Percentiles rank a stretch among this genome's conserved stretches.
Conservation (phyloP, 495 filamentous ascomycete genomes). For the Trichoderma asperelloides region DNA sequence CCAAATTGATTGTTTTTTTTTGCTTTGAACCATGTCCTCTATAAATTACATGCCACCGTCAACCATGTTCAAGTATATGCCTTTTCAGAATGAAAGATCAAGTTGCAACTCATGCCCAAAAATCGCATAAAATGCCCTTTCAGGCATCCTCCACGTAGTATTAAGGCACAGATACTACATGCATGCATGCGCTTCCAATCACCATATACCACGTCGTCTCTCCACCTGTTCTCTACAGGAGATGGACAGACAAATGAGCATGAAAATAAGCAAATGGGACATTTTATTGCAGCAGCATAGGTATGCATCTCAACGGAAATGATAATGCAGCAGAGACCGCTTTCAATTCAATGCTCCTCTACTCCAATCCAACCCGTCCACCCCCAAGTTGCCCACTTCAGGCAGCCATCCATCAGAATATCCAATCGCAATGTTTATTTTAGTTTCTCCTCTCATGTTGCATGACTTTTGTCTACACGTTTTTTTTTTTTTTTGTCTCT, state of each 20-base stretch:
- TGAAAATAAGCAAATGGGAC: not conserved
- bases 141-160: too few species aligned
- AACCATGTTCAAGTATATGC: too few species aligned
- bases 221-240: not conserved
- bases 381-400: not conserved
- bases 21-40: too few species aligned
- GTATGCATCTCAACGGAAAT: too few species aligned
- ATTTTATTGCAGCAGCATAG: not conserved
- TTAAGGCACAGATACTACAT: not conserved
- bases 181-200: not conserved
- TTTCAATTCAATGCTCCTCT: too few species aligned
- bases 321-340: too few species aligned
- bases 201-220: constrained; percentile 7
- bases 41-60: too few species aligned
- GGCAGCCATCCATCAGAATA: not conserved
- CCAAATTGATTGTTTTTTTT: too few species aligned
- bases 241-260: not conserved
- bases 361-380: too few species aligned
- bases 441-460: not conserved
- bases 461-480: not conserved
- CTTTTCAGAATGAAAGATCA: too few species aligned
- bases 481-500: not conserved
- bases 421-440: not conserved
- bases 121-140: too few species aligned
- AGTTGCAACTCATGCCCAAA: too few species aligned